Conservation (phyloP, 139 green algal species). For the Coccomyxa sp. region DNA sequence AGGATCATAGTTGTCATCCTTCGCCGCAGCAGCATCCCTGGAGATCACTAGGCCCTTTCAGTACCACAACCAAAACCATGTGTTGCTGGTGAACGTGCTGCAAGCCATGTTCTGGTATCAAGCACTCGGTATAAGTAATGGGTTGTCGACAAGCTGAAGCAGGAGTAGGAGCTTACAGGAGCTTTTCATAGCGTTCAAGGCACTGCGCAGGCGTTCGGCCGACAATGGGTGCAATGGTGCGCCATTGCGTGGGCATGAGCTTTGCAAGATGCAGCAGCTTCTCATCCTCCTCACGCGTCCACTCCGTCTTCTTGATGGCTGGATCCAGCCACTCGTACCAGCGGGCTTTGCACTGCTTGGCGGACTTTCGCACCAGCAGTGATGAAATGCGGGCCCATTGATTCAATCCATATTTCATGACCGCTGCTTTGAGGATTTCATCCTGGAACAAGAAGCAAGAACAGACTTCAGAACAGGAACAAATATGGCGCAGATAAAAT, state of each 20-base stretch:
- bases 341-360: conserved; percentile 99
- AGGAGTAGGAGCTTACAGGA: conserved; percentile 47
- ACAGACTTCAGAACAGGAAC: neutral
- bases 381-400: conserved; percentile 91
- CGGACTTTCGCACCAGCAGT: conserved; percentile 94
- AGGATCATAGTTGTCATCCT: conserved; percentile 83
- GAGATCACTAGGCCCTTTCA: neutral
- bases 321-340: conserved; percentile 99
- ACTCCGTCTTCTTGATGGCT: conserved; percentile 98
- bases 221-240: conserved; percentile 98
- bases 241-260: conserved; percentile 99
- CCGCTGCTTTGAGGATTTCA: conserved; percentile 99
- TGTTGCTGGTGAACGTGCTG: neutral
- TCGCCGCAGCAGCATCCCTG: conserved; percentile 68
- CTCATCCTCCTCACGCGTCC: conserved; percentile 99
- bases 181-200: conserved; percentile 91
- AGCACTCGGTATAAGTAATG: neutral
- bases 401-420: conserved; percentile 98
- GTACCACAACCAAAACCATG: neutral
- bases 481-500: too few species aligned
- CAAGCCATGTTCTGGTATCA: neutral
- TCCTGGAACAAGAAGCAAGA: conserved; percentile 59
- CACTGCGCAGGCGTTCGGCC: conserved; percentile 94
- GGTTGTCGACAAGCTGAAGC: neutral
- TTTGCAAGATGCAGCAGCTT: conserved; percentile 99